These are phyloP conservation scores for Phylloporus sp. DNA, from an alignment of 768 basidiomycete genomes.

Conservation along the genomic window DNA sequence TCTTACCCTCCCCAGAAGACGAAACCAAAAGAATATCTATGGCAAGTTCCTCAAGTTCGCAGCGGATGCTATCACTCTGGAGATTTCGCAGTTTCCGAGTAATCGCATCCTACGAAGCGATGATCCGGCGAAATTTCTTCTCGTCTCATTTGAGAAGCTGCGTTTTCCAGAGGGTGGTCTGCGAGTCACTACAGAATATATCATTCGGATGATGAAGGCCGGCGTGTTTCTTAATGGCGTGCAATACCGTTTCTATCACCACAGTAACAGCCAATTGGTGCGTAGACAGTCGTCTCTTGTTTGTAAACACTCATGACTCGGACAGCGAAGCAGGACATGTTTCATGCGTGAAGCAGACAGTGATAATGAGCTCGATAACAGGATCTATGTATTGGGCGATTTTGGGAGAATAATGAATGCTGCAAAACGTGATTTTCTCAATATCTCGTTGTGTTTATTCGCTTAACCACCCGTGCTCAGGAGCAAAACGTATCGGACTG, in stretches of 20 bases:
- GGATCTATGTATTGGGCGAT: conserved; percentile 56
- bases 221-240: conserved; percentile 55
- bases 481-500: conserved; percentile 66
- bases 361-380: conserved; percentile 54
- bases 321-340: conserved; percentile 58
- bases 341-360: conserved; percentile 53
- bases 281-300: conserved; percentile 4
- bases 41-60: conserved; percentile 54
- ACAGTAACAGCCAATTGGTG: conserved; percentile 69
- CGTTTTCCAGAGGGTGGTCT: conserved; percentile 53
- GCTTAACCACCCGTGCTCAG: conserved; percentile 30
- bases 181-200: conserved; percentile 50
- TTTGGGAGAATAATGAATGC: conserved; percentile 59
- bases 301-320: not conserved
- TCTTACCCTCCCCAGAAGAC: conserved; percentile 25
- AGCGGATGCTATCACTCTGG: conserved; percentile 46
- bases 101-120: conserved; percentile 60
- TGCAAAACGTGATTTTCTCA: conserved; percentile 48
- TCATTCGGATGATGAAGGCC: conserved; percentile 48
- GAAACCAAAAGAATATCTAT: conserved; percentile 25
- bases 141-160: conserved; percentile 50
- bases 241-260: conserved; percentile 67
- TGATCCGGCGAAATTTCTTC: conserved; percentile 52
- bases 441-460: not conserved
- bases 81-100: conserved; percentile 46